A percentile compares a stretch with the other conserved stretches of the same genome.
Conservation (phyloP, 2,329 filamentous ascomycete genomes). For the Sarocladiaceae sp. region DNA sequence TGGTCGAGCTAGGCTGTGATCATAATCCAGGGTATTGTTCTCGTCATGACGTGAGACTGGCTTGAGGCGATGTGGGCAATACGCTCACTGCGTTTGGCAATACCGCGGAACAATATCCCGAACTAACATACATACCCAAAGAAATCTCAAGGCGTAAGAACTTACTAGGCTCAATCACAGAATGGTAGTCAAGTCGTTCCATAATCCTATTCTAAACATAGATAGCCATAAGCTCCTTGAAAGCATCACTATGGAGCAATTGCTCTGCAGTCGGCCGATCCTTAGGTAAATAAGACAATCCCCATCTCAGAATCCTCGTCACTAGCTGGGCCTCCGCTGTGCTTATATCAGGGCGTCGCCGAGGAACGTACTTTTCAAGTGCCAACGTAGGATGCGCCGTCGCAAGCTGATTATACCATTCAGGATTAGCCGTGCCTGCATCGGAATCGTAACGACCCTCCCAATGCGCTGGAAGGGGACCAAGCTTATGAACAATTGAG, state of each 20-base stretch:
- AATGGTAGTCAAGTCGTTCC: too few relatives aligned
- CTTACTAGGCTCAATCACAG: too few relatives aligned
- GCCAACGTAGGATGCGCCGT: not conserved
- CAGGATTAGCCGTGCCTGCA: not conserved
- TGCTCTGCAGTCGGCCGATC: not conserved
- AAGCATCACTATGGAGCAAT: not conserved
- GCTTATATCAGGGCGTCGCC: not conserved
- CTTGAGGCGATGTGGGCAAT: too few relatives aligned
- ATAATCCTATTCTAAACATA: too few relatives aligned
- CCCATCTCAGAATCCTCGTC: conserved; percentile 9
- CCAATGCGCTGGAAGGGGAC: conserved; percentile 14
- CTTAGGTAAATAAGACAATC: conserved; percentile 4
- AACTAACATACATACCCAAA: too few relatives aligned
- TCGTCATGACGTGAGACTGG: too few relatives aligned
- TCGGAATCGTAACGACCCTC: conserved; percentile 9
- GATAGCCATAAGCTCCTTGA: conserved; percentile 1
- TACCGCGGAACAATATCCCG: too few relatives aligned
- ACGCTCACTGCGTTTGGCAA: too few relatives aligned
- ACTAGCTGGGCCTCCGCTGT: conserved; percentile 12
- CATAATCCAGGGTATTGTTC: too few relatives aligned
- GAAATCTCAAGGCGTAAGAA: too few relatives aligned
- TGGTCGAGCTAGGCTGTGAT: too few relatives aligned
- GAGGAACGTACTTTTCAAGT: conserved; percentile 9
- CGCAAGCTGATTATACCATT: conserved; percentile 13
- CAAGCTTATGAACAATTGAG: conserved; percentile 10